Base-by-base conservation (phyloP, 805 yeast genomes). In the Clavispora santaluciae region DNA sequence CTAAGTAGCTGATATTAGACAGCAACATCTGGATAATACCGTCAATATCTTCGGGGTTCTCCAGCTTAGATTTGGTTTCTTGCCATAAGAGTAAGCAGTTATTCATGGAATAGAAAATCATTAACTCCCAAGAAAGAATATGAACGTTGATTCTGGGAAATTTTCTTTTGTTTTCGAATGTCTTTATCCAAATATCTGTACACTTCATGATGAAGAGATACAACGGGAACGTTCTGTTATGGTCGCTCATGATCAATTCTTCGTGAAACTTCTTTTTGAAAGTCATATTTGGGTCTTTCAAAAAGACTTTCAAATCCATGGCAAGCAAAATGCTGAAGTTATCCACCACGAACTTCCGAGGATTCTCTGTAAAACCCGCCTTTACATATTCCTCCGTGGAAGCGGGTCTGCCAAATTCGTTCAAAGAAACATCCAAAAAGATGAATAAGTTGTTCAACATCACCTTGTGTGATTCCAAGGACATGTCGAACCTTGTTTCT, bases 71-170 rank as follows among this genome's bases (percentile, higher is more conserved):
- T 28, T 68, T 68, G 1, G 90, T 76, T 37, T 71, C 76, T 45
- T 74, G 76, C 91, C 93, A 85, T 33, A 83, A 64, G 30, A 72
- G 70, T 49, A 83, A 63, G 40, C 81, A 70, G 45, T 76, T 75
- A 28, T 71, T 67, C 74, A 83, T 75, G 15, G 81, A 69, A 24
- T 70, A 65, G 53, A 73, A 79, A 38, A 78, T 76, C 53, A 85
- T 61, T 20, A 73, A 50, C 40, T 75, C 81, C 70, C 83, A 77
- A 38, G 69, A 62, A 45, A 70, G 71, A 33, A 74, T 63, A 17
- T 68, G 60, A 12, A 57, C 56, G 33, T 61, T 64, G 33, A 79
- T 58, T 18, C 56, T 57, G 1, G 75, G 72, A 50, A 65, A 69
- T 9, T 49, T 49, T 23, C 41, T 44, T 23, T 60, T 54, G 35